Evolutionary conservation across 2,329 filamentous ascomycete species (phyloP), one percentile per base, ranked within the genome.

Genomic region (Xylaria sp.): DNA sequence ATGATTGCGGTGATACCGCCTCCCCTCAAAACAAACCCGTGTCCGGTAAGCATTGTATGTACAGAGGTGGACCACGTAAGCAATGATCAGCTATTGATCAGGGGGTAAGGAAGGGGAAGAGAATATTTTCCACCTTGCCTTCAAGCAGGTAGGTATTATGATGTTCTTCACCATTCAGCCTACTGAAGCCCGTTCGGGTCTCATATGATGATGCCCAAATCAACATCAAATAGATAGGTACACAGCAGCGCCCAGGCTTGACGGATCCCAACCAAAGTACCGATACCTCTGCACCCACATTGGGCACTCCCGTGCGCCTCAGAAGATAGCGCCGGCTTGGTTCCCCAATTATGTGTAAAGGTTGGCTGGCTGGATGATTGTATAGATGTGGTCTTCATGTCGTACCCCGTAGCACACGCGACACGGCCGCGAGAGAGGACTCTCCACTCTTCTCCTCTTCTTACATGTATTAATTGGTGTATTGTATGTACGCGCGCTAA

Each of bases 181-280:
- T n/a, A 35, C 25, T 25, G 6, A 12, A 57, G 45, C 35, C 23
- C 19, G 35, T 47, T 31, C 28, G 28, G 28, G 28, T 31, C 46
- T 57, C 47, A 53, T 47, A 57, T 49, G 47, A 54, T 52, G 60
- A 54, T 52, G 60, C 54, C 49, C 21, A 37, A 49, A 28, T 40
- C 37, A 38, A 37, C 43, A 19, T 53, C 21, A n/a, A n/a, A n/a
- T n/a, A n/a, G 47, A 54, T 25, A 49, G 54, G 60, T 47, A 50
- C 49, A 58, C 60, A 19, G 21, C 60, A 62, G 60, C 60, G 43
- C 40, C 50, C 19, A 46, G 35, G 49, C 49, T 33, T 17, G 38
- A 53, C 23, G n/a, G 42, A 15, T n/a, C 37, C 19, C 28, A 37
- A 56, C 19, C 15, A 51, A n/a, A 56, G 46, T 56, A 46, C 47